Evolutionary conservation across 106 monocot species (phyloP), one percentile per base, ranked within the genome.

Genomic region (Xerophyta viscosa): DNA sequence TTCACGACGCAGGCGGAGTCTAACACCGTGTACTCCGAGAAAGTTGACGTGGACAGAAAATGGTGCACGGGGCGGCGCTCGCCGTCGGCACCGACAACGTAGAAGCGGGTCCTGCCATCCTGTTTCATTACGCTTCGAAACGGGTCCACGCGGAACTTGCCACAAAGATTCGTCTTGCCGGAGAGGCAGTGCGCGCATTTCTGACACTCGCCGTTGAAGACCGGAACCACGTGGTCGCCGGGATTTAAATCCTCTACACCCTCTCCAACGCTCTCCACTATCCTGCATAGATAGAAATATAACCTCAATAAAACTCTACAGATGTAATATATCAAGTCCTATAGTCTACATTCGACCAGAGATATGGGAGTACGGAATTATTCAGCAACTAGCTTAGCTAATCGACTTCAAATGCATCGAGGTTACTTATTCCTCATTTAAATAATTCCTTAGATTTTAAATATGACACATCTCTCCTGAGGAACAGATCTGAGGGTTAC

Each of bases 11-110:
- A 89, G 17, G 76, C 96, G 10, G 85, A 69, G 50, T 96, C 96
- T 8, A 96, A 23, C 29, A 96, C 96, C 13, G 88, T 96, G 68
- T 88, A 88, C 73, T 96, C 81, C 2, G 79, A 14, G 48, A 96
- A 96, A 36, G 88, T 89, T 5, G 96, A 96, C 13, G 88, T 85
- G 81, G 76, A 85, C 37, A 96, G 73, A 58, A 96, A 96, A 48
- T 96, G 96, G 68, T 81, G 57, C 7, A 96, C 60, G 10, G 85
- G 88, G 6, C 46, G 39, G 1, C 68, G 73, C 18, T 46, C 58
- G 29, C 26, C 54, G 30, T 30, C 48, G 7, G 11, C 14, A 18
- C 36, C 69, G 19, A 14, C 42, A 6, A 61, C 37, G 14, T 41
- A 72, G 70, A 88, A 88, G 47, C 90, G 50, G 11, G 76, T 74